Evolutionary conservation across 1,284 basidiomycete species (phyloP), one percentile per base, ranked within the genome.

Genomic region (Pseudomicrostroma phylloplanum): DNA sequence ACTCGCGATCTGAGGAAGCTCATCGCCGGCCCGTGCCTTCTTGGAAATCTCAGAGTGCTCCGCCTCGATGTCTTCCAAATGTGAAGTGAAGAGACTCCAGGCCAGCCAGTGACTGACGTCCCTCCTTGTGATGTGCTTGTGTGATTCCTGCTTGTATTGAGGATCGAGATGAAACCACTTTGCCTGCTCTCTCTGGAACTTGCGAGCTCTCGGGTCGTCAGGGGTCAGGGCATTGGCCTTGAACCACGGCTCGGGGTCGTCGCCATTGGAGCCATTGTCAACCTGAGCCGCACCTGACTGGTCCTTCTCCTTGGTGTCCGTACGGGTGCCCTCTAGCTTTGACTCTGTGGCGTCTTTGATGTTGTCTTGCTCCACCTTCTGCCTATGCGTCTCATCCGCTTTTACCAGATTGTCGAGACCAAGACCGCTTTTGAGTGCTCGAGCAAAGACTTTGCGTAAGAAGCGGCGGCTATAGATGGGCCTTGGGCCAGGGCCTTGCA

Each of bases 61-160:
- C 2, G 53, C 60, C 54, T 69, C 68, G 21, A 77, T 43, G 56
- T 70, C 65, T 26, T 72, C 70, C 54, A 75, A 66, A 17, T 64
- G 46, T 2, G 62, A 61, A 9, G 62, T 74, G 42, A 72, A 76
- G 1, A 79, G 60, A 19, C 69, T 64, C 73, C 77, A 78, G 6
- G 73, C 67, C 26, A 78, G 64, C 77, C 77, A 79, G 49, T 72
- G 71, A 58, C 67, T 65, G 55, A 72, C 67, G 42, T 78, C 76
- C 13, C 67, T 56, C 11, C 68, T 61, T 9, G 68, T 69, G 25
- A 77, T 68, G 7, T 23, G 25, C 13, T 26, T 13, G 15, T 54
- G n/a, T 11, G 51, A 19, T 11, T 74, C 60, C 19, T 71, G 67
- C 30, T 36, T 36, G 30, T 36, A 36, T 36, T 36, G 30, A 4